Percentiles rank a stretch among this genome's conserved stretches.
Conservation (phyloP, 1,284 basidiomycete genomes). For the Schizopora paradoxa region DNA sequence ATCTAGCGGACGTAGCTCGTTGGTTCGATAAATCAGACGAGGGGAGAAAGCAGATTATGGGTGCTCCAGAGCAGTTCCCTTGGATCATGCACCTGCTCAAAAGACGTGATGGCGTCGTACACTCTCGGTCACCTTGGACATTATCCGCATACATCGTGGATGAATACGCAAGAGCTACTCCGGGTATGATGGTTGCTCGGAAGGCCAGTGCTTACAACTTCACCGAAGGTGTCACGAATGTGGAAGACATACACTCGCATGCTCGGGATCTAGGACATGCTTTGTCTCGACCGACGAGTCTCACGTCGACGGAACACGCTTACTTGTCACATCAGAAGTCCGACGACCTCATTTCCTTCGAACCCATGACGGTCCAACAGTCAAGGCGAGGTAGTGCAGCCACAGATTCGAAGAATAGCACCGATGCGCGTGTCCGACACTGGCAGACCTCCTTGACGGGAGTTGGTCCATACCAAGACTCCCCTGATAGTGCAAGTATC, state of each 20-base stretch:
- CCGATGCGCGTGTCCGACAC: slow-evolving; percentile 28
- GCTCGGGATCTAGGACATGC: neutral
- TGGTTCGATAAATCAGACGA: slow-evolving; percentile 53
- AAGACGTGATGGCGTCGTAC: slow-evolving; percentile 23
- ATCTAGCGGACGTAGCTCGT: slow-evolving; percentile 43
- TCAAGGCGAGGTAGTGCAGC: slow-evolving; percentile 32
- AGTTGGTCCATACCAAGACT: slow-evolving; percentile 33
- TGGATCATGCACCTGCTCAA: slow-evolving; percentile 63
- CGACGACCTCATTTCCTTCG: slow-evolving; percentile 46
- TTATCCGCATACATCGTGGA: slow-evolving; percentile 63
- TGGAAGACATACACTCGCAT: slow-evolving; percentile 9
- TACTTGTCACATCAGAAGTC: slow-evolving; percentile 36
- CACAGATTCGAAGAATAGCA: slow-evolving; percentile 11
- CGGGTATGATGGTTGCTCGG: slow-evolving; percentile 32
- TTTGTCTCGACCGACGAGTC: slow-evolving; percentile 8
- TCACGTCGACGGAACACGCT: slow-evolving; percentile 37
- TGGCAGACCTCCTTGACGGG: slow-evolving; percentile 39
- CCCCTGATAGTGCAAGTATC: no score
- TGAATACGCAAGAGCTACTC: slow-evolving; percentile 46
- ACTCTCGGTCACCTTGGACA: slow-evolving; percentile 40
- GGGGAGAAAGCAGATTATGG: slow-evolving; percentile 42
- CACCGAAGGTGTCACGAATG: slow-evolving; percentile 17
- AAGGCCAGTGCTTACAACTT: no score
- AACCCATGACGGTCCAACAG: slow-evolving; percentile 35
- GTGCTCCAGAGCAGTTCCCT: slow-evolving; percentile 58